These are phyloP conservation scores for Pseudogymnoascus destructans DNA, from an alignment of 2,329 filamentous ascomycete species.

Conservation along the genomic window DNA sequence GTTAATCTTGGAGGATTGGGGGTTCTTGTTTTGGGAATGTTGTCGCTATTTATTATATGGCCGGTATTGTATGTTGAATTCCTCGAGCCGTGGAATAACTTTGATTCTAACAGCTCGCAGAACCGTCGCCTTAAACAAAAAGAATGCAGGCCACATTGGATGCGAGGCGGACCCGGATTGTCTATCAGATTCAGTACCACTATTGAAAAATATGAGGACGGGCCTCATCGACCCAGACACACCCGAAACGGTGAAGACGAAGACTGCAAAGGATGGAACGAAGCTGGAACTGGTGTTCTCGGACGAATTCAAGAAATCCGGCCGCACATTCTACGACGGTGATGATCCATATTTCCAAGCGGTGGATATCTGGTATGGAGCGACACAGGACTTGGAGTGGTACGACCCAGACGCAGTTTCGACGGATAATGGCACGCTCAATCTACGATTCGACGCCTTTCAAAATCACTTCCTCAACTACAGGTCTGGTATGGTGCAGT, in stretches of 20 bases:
- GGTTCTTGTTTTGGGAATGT: conserved; percentile 45
- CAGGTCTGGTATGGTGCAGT: conserved; percentile 61
- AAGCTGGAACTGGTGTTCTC: conserved; percentile 55
- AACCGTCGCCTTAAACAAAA: conserved; percentile 39
- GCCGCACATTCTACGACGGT: conserved; percentile 56
- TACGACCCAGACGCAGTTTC: conserved; percentile 56
- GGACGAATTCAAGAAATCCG: conserved; percentile 56
- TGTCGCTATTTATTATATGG: conserved; percentile 56
- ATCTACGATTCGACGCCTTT: conserved; percentile 52
- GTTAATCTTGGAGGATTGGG: conserved; percentile 50
- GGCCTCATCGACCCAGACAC: conserved; percentile 57
- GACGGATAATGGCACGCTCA: conserved; percentile 47
- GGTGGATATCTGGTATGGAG: conserved; percentile 60
- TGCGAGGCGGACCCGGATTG: conserved; percentile 31
- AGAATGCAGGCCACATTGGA: conserved; percentile 17
- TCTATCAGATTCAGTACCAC: conserved; percentile 26
- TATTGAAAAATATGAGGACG: conserved; percentile 46
- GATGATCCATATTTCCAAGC: conserved; percentile 58
- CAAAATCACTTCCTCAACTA: conserved; percentile 52
- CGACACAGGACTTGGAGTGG: conserved; percentile 57
- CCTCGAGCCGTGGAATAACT: background rate
- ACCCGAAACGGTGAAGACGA: conserved; percentile 41
- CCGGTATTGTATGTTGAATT: conserved; percentile 46
- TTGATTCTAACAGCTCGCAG: conserved; percentile 28
- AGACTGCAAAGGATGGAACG: conserved; percentile 44